Percentiles rank a stretch among this genome's conserved stretches.
Conservation (phyloP, 192 early-diverging fungal genomes). For the Dissophora globulifera region DNA sequence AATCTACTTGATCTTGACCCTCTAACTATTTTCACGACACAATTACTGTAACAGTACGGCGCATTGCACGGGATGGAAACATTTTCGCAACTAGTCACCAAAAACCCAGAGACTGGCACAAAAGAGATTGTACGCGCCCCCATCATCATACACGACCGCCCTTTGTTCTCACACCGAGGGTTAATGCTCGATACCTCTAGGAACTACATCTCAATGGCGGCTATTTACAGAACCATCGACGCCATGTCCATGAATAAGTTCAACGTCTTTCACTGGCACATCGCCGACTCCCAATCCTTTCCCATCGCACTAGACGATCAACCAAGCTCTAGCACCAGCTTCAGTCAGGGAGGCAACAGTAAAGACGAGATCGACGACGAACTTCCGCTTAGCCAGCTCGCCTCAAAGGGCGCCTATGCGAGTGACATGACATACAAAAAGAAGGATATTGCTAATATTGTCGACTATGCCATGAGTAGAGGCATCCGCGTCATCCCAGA, state of each 20-base stretch:
- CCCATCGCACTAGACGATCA: slow-evolving; percentile 65
- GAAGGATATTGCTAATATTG: slow-evolving; percentile 72
- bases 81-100: slow-evolving; percentile 71
- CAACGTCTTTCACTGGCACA: slow-evolving; percentile 86
- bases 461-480: slow-evolving; percentile 76
- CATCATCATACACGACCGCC: slow-evolving; percentile 66
- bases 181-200: slow-evolving; percentile 77
- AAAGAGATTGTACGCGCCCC: slow-evolving; percentile 37
- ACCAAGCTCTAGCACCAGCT: too few relatives aligned
- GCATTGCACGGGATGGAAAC: slow-evolving; percentile 80
- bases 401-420: slow-evolving; percentile 74
- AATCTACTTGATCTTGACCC: too few relatives aligned
- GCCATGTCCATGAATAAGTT: slow-evolving; percentile 86
- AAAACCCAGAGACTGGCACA: slow-evolving; percentile 40
- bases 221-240: slow-evolving; percentile 76
- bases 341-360: too few relatives aligned
- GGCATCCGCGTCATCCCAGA: slow-evolving; percentile 94
- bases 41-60: slow-evolving; percentile 75
- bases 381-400: slow-evolving; percentile 66
- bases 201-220: slow-evolving; percentile 73
- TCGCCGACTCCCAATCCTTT: slow-evolving; percentile 78
- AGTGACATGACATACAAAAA: slow-evolving; percentile 76
- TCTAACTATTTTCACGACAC: too few relatives aligned
- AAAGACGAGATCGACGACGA: background rate
- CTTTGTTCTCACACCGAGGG: slow-evolving; percentile 74